Evolutionary conservation across 768 basidiomycete genomes (phyloP).

Genomic region (Rhodotorula kratochvilovae): DNA sequence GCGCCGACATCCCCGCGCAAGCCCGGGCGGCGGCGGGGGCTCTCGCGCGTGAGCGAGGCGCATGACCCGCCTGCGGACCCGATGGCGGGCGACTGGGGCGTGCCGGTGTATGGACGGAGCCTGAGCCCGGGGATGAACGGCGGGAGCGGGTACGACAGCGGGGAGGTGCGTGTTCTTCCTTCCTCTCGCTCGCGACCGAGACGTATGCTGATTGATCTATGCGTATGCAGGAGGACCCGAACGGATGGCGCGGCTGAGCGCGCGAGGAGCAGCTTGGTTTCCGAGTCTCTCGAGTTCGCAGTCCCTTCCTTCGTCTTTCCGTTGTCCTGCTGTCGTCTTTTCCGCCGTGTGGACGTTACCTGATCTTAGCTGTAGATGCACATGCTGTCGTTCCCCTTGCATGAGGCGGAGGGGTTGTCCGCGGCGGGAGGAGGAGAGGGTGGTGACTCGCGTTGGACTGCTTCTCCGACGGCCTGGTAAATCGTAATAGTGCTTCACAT

Average conservation of each 20-base stretch:
- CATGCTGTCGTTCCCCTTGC: too few relatives aligned
- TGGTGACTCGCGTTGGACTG: too few relatives aligned
- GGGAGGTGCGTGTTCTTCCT: background rate
- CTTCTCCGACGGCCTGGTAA: too few relatives aligned
- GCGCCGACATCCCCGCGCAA: background rate
- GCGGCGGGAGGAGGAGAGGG: too few relatives aligned
- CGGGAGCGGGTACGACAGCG: constrained; percentile 28
- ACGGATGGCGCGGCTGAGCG: background rate
- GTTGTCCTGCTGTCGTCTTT: background rate
- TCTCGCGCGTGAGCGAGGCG: constrained; percentile 22
- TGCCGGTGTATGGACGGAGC: constrained; percentile 11
- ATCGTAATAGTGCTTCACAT: too few relatives aligned
- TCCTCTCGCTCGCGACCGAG: background rate
- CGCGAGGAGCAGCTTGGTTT: too few relatives aligned
- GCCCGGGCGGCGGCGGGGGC: background rate
- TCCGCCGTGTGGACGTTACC: background rate
- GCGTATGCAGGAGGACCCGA: background rate
- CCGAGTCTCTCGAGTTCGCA: background rate
- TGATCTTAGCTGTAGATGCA: background rate
- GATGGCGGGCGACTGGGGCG: constrained; percentile 38
- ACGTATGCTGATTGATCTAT: background rate
- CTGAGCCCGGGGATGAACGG: constrained; percentile 24
- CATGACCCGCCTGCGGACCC: constrained; percentile 15
- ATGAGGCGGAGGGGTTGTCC: too few relatives aligned
- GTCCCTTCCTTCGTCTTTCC: background rate